Evolutionary conservation across 1,284 basidiomycete species (phyloP).

Genomic region (Xerocomus amazonicus): DNA sequence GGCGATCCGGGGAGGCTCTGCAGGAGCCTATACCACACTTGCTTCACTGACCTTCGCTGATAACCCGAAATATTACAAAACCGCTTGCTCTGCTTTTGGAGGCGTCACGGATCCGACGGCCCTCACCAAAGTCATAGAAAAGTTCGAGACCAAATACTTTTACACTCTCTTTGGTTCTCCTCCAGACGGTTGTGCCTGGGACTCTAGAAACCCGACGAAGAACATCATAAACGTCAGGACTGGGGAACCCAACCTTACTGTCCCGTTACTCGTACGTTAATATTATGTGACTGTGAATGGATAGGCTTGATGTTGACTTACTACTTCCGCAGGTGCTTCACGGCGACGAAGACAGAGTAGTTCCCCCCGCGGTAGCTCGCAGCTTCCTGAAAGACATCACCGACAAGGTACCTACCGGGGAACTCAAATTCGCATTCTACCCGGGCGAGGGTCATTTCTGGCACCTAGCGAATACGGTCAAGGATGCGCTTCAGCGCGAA

Average conservation of each 20-base stretch:
- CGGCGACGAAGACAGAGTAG: slow-evolving; percentile 53
- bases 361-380: slow-evolving; percentile 54
- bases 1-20: slow-evolving; percentile 56
- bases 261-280: too few species aligned
- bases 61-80: slow-evolving; percentile 21
- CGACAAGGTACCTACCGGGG: not conserved
- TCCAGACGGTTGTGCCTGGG: slow-evolving; percentile 11
- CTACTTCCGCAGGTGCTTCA: slow-evolving; percentile 44
- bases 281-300: too few species aligned
- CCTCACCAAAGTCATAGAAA: slow-evolving; percentile 55
- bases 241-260: too few species aligned
- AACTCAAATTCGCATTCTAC: slow-evolving; percentile 38
- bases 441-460: slow-evolving; percentile 57
- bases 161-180: slow-evolving; percentile 53
- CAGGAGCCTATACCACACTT: slow-evolving; percentile 59
- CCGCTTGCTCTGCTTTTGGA: slow-evolving; percentile 47
- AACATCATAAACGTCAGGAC: slow-evolving; percentile 2
- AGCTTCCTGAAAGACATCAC: slow-evolving; percentile 42
- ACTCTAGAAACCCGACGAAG: slow-evolving; percentile 14
- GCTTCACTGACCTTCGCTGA: slow-evolving; percentile 41
- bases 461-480: slow-evolving; percentile 29
- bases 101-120: slow-evolving; percentile 46
- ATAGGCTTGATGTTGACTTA: too few species aligned
- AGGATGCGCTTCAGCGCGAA: slow-evolving; percentile 44
- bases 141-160: slow-evolving; percentile 56